Evolutionary conservation across 169 alveolate genomes (phyloP), one percentile per base, ranked within the genome.

Genomic region (Plasmodium coatneyi): DNA sequence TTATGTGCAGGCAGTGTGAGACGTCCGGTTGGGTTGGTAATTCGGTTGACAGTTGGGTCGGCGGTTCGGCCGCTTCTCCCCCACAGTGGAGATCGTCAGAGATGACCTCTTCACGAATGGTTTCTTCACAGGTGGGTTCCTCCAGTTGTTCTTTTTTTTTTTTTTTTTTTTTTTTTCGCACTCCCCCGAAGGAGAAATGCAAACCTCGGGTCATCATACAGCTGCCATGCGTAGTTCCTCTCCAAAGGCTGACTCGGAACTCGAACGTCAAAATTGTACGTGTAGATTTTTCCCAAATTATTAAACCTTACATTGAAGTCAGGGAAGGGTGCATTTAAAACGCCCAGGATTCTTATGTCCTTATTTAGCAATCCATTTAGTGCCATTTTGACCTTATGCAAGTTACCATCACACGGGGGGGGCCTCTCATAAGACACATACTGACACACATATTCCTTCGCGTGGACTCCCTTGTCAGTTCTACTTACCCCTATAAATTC

Each of bases 391-490:
- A 96, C 49, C 71, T 80, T 79, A 49, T 89, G 82, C 81, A 95
- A 54, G 52, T 95, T 93, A 5, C 96, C 96, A 34, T 92, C 74
- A 10, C 82, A 95, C 2, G 96, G 96, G 14, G 96, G 95, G 39
- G 86, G 82, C 72, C 70, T 93, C 87, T 95, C 96, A 80, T 93
- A 96, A 9, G 97, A 95, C 4, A 95, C 60, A 78, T 96, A 96
- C 70, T 96, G 97, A 87, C 97, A 96, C 5, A 96, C 93, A 81
- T 93, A 91, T 78, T 93, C 97, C 43, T 76, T 83, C 4, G 97
- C 96, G 80, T 96, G 97, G 0, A 96, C 97, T 1, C 97, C 97
- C 74, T 93, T 96, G 81, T 96, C 97, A 5, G 97, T 96, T 74
- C 97, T 92, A 89, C 97, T 96, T 19, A 96, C 93, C 2, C 96